Evolutionary conservation across 140 eudicot species (phyloP).

Genomic region (Anethum foeniculum): DNA sequence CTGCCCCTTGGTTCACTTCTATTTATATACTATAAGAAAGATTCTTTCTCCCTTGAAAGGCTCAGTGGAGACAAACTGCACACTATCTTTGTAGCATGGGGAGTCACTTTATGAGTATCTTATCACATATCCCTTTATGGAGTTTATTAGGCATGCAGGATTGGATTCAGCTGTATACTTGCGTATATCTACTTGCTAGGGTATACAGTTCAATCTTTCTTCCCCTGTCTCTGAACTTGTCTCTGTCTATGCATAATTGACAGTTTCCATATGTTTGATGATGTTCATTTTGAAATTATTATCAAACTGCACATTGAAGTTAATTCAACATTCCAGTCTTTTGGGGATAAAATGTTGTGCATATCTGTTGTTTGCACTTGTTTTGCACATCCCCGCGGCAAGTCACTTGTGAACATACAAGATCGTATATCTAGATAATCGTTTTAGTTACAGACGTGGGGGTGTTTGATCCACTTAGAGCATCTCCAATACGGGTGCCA

Average conservation of each 20-base stretch:
- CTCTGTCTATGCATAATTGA: neutral
- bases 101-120: neutral
- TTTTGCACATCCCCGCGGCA: neutral
- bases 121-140: slow-evolving; percentile 5
- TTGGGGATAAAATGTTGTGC: neutral
- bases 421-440: neutral
- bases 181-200: slow-evolving; percentile 83
- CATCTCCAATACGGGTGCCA: too few relatives aligned
- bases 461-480: neutral
- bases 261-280: neutral
- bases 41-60: neutral
- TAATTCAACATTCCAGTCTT: neutral
- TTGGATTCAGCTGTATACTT: slow-evolving; percentile 93
- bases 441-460: neutral
- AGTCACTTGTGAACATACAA: too few relatives aligned
- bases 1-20: neutral
- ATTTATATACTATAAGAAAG: neutral
- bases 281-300: neutral
- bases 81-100: neutral
- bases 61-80: neutral
- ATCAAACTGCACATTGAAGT: neutral
- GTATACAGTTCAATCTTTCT: slow-evolving; percentile 31
- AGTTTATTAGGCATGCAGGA: slow-evolving; percentile 96
- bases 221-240: neutral
- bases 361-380: neutral